Base-by-base conservation (phyloP, 2,329 filamentous ascomycete species). In the Paraconiothyrium brasiliense region DNA sequence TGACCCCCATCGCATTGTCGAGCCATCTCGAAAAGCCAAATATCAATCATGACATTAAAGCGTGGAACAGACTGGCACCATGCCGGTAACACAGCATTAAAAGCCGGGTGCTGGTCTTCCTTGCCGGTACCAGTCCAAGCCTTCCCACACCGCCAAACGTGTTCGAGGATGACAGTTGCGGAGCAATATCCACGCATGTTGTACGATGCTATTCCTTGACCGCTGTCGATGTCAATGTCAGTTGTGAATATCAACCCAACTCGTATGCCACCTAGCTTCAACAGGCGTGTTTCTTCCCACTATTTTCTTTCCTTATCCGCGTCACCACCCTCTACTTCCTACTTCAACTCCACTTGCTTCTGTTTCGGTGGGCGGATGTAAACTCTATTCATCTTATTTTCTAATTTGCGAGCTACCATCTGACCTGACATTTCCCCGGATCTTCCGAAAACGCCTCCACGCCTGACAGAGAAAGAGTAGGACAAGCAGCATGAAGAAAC, bases 81-180 rank as follows among this genome's bases (percentile, higher is more conserved):
- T 75, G 67, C 73, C 57, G 60, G 68, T 58, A 49, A 54, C 30
- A 68, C 57, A 73, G 75, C 75, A 76, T 76, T 73, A 69, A 72
- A 60, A 63, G 65, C 65, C 61, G 64, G 69, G 70, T 54, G 52
- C 47, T 60, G 48, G 52, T 56, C 48, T 54, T 59, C 20, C 46
- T 49, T 35, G 20, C 30, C 11, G 32, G 41, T 20, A 50, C 61
- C 48, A 54, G 41, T 50, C 39, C 32, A 22, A 9, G 34, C 58
- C 55, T 65, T 34, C 35, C 37, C 20, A 43, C 56, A 55, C 68
- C 62, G 59, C 57, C 58, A 54, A 52, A 56, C 43, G 55, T 68
- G 67, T 67, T 62, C 68, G 67, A 68, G 47, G 56, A 65, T 63
- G 66, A 71, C 69, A 67, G 58, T 67, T 68, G 55, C 52, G 58